These are phyloP conservation scores for Gnaphalium uliginosum DNA, from an alignment of 129 eudicot genomes.

Conservation along the genomic window DNA sequence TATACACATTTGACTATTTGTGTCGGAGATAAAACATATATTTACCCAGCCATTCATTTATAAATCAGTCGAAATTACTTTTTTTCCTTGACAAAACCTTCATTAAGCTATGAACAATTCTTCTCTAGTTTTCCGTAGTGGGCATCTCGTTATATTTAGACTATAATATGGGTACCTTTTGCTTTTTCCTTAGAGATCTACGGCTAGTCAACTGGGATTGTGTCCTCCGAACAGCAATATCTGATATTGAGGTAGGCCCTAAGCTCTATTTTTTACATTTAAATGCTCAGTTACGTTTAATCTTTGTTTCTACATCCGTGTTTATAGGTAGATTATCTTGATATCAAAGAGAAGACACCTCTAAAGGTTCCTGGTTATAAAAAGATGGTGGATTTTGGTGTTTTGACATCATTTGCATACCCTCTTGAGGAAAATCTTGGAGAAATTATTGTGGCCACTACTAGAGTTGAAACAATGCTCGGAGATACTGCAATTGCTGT, in stretches of 20 bases:
- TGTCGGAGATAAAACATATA: neutral
- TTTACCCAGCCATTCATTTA: neutral
- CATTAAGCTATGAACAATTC: neutral
- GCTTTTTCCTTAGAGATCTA: conserved; percentile 53
- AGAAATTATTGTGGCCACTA: conserved; percentile 91
- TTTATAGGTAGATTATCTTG: conserved; percentile 80
- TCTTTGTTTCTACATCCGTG: conserved; percentile 9
- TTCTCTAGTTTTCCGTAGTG: neutral
- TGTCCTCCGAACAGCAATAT: conserved; percentile 89
- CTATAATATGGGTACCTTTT: conserved; percentile 8
- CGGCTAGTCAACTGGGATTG: conserved; percentile 99
- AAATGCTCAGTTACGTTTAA: neutral
- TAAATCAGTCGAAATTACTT: neutral
- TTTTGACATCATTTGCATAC: conserved; percentile 90
- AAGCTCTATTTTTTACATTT: neutral
- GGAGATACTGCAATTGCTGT: conserved; percentile 97
- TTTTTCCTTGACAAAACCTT: neutral
- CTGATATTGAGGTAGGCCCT: conserved; percentile 89
- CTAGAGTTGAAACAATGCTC: conserved; percentile 94
- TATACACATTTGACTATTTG: neutral
- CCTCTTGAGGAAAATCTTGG: conserved; percentile 81
- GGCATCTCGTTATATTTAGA: neutral
- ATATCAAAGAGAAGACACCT: conserved; percentile 75
- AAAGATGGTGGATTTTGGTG: conserved; percentile 78
- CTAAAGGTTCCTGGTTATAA: conserved; percentile 83